Evolutionary conservation across 179 eudicot species (phyloP), one percentile per base, ranked within the genome.

Genomic region (Camellia oleifera): DNA sequence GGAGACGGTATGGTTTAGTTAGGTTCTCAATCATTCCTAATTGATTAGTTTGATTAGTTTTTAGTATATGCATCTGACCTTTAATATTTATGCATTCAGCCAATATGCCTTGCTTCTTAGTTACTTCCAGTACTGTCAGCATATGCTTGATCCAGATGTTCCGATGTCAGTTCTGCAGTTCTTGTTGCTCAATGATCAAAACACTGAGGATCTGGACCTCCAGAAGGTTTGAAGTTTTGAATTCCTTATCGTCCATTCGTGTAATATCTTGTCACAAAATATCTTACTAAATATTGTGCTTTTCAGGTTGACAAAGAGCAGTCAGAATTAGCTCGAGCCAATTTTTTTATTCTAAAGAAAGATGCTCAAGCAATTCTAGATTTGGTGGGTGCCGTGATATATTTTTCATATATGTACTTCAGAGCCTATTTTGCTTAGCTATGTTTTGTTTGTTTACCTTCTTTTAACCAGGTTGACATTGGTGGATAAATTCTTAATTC

Each of bases 111-210:
- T 96, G 86, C 91, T 96, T 67, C 89, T 96, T 32, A 92, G 98
- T 84, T 96, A 94, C 82, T 88, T 91, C 88, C 98, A 94, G 90
- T 96, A 96, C 87, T 96, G 98, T 84, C 91, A 87, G 84, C 98
- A 96, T 85, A 88, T 91, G 89, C 93, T 94, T 83, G 93, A 96
- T 83, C 98, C 98, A 71, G 95, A 92, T 84, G 91, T 96, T 82
- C 97, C 98, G 32, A 84, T 87, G 78, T 89, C 91, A 71, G 82
- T 94, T 85, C 84, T 96, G 81, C 97, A 92, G 84, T 88, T 87
- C 45, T 86, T 96, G 79, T 84, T 95, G 76, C 89, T 87, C 48
- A 83, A 86, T 82, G 94, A 88, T 82, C 92, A 91, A 77, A 94
- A 90, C 66, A 81, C 87, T 83, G 99, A 88, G 82, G 99, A 91